A percentile compares a stretch with the other conserved stretches of the same genome.
phyloP scores from a whole-genome alignment of 2,329 filamentous ascomycete species.

The Calonectria honghensis region DNA sequence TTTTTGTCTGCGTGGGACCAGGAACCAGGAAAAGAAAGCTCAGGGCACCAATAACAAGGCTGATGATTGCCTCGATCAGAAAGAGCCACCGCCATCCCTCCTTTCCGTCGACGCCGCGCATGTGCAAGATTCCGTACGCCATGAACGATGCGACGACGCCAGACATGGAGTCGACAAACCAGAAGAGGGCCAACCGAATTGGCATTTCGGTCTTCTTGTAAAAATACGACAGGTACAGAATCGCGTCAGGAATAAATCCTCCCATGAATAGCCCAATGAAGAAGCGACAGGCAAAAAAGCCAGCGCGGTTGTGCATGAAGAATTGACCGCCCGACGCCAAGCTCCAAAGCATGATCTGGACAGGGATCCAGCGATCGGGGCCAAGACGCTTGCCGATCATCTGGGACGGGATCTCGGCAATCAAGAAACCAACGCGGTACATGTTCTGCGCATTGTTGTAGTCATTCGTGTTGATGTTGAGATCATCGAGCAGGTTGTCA shows the following conservation, averaged over 20 bases:
- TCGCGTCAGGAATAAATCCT: conserved; percentile 43
- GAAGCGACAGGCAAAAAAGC: conserved; percentile 40
- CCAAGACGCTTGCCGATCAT: conserved; percentile 73
- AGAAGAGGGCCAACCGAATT: conserved; percentile 53
- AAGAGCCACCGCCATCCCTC: conserved; percentile 55
- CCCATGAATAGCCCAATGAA: conserved; percentile 37
- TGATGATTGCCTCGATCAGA: conserved; percentile 48
- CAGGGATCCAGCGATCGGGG: conserved; percentile 58
- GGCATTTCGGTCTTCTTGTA: conserved; percentile 54
- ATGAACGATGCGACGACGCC: conserved; percentile 52
- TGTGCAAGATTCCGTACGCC: conserved; percentile 53
- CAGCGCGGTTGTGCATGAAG: conserved; percentile 37
- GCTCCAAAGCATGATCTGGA: conserved; percentile 46
- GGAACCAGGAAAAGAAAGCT: conserved; percentile 31
- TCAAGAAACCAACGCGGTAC: conserved; percentile 72
- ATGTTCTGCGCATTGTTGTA: conserved; percentile 75
- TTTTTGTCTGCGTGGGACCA: conserved; percentile 34
- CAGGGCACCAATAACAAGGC: conserved; percentile 38
- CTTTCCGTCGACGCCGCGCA: conserved; percentile 51
- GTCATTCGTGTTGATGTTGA: conserved; percentile 60
- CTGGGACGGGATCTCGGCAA: conserved; percentile 77
- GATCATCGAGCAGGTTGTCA: conserved; percentile 64
- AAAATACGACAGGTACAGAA: conserved; percentile 55
- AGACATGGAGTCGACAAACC: conserved; percentile 48
- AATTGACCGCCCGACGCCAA: conserved; percentile 22